Percentiles rank a stretch among this genome's conserved stretches.
phyloP scores from a whole-genome alignment of 495 filamentous ascomycete genomes.

The Penicillium goetzii region DNA sequence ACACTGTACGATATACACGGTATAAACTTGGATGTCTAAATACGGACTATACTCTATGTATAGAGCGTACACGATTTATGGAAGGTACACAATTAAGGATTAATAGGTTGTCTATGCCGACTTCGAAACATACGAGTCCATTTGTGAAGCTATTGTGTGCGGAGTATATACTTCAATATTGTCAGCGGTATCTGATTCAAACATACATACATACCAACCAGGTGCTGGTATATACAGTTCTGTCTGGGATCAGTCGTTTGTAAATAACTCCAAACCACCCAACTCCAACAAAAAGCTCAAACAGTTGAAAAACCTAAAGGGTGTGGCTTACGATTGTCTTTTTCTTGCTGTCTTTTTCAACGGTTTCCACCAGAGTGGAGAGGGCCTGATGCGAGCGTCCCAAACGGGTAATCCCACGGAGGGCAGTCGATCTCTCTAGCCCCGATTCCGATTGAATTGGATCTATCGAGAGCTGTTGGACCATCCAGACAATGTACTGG shows the following conservation, averaged over 20 bases:
- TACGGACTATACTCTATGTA: background rate
- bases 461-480: slow-evolving; percentile 1
- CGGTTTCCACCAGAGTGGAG: slow-evolving; percentile 34
- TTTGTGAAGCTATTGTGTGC: background rate
- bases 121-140: background rate
- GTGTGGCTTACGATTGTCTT: slow-evolving; percentile 32
- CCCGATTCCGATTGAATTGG: slow-evolving; percentile 19
- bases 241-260: background rate
- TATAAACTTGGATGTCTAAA: background rate
- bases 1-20: background rate
- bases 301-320: slow-evolving; percentile 27
- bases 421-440: slow-evolving; percentile 31
- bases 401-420: slow-evolving; percentile 26
- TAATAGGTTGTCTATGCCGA: background rate
- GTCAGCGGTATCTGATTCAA: background rate
- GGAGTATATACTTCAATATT: too few relatives aligned
- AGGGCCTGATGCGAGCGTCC: slow-evolving; percentile 25
- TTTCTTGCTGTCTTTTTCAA: slow-evolving; percentile 28
- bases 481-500: background rate
- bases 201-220: background rate
- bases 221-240: background rate
- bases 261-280: background rate
- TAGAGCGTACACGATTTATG: too few relatives aligned
- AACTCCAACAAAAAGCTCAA: background rate
- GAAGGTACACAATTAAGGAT: too few relatives aligned